Evolutionary conservation across 2,329 filamentous ascomycete species (phyloP).

Genomic region (Penicillium sp.): DNA sequence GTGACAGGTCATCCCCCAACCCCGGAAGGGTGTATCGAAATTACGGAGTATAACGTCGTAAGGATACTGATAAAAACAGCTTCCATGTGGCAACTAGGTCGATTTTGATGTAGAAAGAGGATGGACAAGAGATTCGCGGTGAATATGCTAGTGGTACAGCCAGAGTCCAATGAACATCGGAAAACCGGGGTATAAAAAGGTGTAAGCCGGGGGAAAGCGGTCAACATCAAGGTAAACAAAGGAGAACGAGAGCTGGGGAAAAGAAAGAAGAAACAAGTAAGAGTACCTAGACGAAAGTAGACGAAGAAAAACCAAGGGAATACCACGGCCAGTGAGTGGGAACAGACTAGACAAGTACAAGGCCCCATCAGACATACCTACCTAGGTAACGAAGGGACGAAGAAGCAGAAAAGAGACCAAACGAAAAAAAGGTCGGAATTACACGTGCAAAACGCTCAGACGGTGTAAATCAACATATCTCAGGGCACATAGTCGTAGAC

Average conservation of each 20-base stretch:
- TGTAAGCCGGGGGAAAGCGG: slow-evolving; percentile 4
- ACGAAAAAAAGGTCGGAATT: slow-evolving; percentile 7
- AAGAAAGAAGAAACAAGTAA: slow-evolving; percentile 10
- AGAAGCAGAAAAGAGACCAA: slow-evolving; percentile 9
- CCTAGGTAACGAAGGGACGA: slow-evolving; percentile 12
- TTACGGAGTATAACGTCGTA: background rate
- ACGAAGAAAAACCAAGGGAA: slow-evolving; percentile 8
- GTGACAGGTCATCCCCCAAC: background rate
- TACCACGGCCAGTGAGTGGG: slow-evolving; percentile 13
- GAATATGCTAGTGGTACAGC: slow-evolving; percentile 27
- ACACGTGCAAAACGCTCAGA: slow-evolving; percentile 22
- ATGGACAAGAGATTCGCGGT: slow-evolving; percentile 17
- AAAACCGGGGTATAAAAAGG: slow-evolving; percentile 29
- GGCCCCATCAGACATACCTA: slow-evolving; percentile 18
- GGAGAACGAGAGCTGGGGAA: slow-evolving; percentile 3
- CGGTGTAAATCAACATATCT: slow-evolving; percentile 23
- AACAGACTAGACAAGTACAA: background rate
- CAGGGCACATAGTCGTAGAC: slow-evolving; percentile 26
- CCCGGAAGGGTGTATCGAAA: background rate
- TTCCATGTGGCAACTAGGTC: slow-evolving; percentile 10
- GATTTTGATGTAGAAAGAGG: slow-evolving; percentile 15
- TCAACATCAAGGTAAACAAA: slow-evolving; percentile 2
- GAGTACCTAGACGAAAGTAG: background rate
- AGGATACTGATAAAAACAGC: background rate
- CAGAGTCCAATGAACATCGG: slow-evolving; percentile 30